Evolutionary conservation across 129 eudicot species (phyloP).

Genomic region (Pulicaria dysenterica): DNA sequence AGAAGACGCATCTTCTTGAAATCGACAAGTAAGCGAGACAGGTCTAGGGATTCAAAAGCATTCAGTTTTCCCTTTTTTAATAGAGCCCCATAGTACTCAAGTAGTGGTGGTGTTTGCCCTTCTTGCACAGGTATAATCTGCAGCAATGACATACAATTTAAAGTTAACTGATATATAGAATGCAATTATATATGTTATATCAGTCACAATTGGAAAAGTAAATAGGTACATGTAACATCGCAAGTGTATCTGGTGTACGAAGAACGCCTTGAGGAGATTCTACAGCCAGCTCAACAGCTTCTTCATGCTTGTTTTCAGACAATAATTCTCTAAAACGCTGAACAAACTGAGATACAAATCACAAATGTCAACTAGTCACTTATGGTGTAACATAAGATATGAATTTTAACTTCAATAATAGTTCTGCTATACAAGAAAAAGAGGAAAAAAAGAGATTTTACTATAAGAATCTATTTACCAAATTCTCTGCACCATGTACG

Average conservation of each 20-base stretch:
- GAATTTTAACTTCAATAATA: background rate
- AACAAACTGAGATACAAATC: constrained; percentile 68
- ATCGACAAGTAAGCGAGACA: constrained; percentile 94
- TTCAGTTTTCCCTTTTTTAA: constrained; percentile 92
- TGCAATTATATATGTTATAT: background rate
- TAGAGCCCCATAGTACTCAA: constrained; percentile 95
- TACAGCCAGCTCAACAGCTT: constrained; percentile 99
- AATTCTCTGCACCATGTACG: constrained; percentile 97
- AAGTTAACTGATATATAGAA: background rate
- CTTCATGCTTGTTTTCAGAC: constrained; percentile 98
- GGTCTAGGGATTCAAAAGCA: constrained; percentile 93
- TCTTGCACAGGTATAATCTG: constrained; percentile 99
- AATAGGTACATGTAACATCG: constrained; percentile 81
- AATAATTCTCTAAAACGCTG: constrained; percentile 98
- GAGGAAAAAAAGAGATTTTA: background rate
- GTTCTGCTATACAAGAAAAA: background rate
- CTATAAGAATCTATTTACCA: constrained; percentile 45
- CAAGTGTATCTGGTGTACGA: constrained; percentile 98
- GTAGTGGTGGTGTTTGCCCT: constrained; percentile 96
- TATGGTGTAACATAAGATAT: background rate
- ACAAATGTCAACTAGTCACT: constrained; percentile 17
- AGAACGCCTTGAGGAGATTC: constrained; percentile 99
- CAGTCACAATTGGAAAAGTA: background rate
- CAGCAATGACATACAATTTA: constrained; percentile 2
- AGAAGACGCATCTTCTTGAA: constrained; percentile 92